Percentiles rank a stretch among this genome's conserved stretches.
phyloP scores from a whole-genome alignment of 1,284 basidiomycete species.

The Papiliotrema fonsecae region DNA sequence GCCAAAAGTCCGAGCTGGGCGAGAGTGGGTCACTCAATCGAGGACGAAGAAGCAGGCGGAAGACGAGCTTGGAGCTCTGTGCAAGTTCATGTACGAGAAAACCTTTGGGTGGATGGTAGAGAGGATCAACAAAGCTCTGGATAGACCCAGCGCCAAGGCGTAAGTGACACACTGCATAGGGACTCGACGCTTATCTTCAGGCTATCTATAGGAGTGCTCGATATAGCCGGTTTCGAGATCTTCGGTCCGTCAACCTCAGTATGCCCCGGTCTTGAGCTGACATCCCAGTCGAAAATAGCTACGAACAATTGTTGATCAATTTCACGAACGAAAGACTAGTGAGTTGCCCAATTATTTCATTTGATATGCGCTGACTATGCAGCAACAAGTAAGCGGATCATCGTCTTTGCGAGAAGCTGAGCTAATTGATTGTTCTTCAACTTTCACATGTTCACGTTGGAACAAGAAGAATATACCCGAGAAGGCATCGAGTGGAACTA shows the following conservation, averaged over 20 bases:
- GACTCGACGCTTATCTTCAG: slow-evolving; percentile 46
- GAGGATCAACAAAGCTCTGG: slow-evolving; percentile 88
- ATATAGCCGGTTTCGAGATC: slow-evolving; percentile 99
- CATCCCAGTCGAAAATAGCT: slow-evolving; percentile 60
- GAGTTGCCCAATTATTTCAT: neutral
- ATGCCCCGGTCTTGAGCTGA: neutral
- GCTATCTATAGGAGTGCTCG: slow-evolving; percentile 90
- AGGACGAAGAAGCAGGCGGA: slow-evolving; percentile 86
- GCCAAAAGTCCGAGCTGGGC: slow-evolving; percentile 86
- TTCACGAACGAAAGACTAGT: slow-evolving; percentile 92
- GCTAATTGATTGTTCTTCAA: slow-evolving; percentile 71
- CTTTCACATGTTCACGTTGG: slow-evolving; percentile 99
- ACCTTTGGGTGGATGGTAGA: slow-evolving; percentile 92
- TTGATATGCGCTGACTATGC: neutral
- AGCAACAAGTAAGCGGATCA: slow-evolving; percentile 5
- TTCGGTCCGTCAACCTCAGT: slow-evolving; percentile 41
- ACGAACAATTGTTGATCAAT: slow-evolving; percentile 98
- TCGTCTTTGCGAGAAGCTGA: neutral
- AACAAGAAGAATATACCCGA: slow-evolving; percentile 97
- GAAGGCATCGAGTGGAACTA: slow-evolving; percentile 99
- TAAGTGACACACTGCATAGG: slow-evolving; percentile 10
- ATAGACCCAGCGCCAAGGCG: slow-evolving; percentile 85
- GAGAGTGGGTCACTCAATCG: slow-evolving; percentile 95
- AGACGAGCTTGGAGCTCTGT: slow-evolving; percentile 86
- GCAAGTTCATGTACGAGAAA: slow-evolving; percentile 97